Evolutionary conservation across 352 stramenopile genomes (phyloP).

Genomic region (Pythium folliculosum): DNA sequence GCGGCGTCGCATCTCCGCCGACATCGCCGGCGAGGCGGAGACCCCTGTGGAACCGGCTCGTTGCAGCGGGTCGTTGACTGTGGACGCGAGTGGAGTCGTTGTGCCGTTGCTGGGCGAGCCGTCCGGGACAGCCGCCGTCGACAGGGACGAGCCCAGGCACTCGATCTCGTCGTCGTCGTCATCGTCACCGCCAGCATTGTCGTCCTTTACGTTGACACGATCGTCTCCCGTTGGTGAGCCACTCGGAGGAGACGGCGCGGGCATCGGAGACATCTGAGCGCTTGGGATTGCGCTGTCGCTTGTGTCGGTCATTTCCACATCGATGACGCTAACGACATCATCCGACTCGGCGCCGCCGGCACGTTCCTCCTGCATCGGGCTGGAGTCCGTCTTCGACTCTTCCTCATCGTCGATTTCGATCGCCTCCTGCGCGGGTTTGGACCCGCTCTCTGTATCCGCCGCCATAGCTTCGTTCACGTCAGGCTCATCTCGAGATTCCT

Average conservation of each 20-base stretch:
- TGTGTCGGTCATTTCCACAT: conserved; percentile 5
- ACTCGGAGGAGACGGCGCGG: neutral
- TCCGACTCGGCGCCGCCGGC: neutral
- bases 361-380: neutral
- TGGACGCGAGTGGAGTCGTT: too few species aligned
- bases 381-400: neutral
- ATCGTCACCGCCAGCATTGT: neutral
- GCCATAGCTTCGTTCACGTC: too few species aligned
- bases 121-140: neutral
- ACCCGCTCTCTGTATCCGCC: too few species aligned
- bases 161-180: conserved; percentile 24
- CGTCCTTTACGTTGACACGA: neutral
- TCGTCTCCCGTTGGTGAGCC: neutral
- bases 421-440: neutral
- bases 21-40: neutral
- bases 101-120: neutral
- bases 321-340: neutral
- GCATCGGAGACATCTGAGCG: neutral
- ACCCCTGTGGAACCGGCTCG: too few species aligned
- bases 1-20: neutral
- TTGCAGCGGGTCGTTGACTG: too few species aligned
- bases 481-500: too few species aligned
- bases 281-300: neutral
- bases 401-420: conserved; percentile 7
- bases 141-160: conserved; percentile 17